phyloP scores from a whole-genome alignment of 2,329 filamentous ascomycete genomes.

The Clarireedia sp. region DNA sequence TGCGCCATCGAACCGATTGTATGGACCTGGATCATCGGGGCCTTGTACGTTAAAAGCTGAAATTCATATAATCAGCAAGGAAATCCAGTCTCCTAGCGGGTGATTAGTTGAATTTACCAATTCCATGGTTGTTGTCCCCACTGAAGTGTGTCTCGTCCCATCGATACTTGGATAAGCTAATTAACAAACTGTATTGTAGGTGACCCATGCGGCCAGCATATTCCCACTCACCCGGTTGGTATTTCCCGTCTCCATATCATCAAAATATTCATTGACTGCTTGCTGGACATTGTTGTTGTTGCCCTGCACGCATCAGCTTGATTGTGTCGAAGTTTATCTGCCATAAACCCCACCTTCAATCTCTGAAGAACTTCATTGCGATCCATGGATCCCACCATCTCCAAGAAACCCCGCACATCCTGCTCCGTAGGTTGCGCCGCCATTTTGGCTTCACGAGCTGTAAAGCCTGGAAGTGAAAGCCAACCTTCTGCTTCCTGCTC shows the following conservation, averaged over 20 bases:
- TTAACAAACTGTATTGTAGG: neutral
- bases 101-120: conserved; percentile 32
- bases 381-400: conserved; percentile 5
- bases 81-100: neutral
- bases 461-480: neutral
- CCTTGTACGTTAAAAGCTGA: conserved; percentile 8
- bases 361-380: conserved; percentile 6
- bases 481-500: neutral
- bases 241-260: conserved; percentile 32
- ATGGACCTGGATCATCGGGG: conserved; percentile 7
- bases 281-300: conserved; percentile 40
- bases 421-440: conserved; percentile 6
- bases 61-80: neutral
- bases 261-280: conserved; percentile 46
- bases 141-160: conserved; percentile 50
- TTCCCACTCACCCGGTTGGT: conserved; percentile 31
- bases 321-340: neutral
- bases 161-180: conserved; percentile 33
- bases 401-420: conserved; percentile 6
- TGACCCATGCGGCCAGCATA: neutral
- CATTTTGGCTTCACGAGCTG: neutral
- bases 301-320: conserved; percentile 27
- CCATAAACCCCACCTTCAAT: conserved; percentile 1
- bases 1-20: conserved; percentile 7
- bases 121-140: conserved; percentile 32